Base-by-base conservation (phyloP, 2,329 filamentous ascomycete genomes). In the Colletotrichum plurivorum region DNA sequence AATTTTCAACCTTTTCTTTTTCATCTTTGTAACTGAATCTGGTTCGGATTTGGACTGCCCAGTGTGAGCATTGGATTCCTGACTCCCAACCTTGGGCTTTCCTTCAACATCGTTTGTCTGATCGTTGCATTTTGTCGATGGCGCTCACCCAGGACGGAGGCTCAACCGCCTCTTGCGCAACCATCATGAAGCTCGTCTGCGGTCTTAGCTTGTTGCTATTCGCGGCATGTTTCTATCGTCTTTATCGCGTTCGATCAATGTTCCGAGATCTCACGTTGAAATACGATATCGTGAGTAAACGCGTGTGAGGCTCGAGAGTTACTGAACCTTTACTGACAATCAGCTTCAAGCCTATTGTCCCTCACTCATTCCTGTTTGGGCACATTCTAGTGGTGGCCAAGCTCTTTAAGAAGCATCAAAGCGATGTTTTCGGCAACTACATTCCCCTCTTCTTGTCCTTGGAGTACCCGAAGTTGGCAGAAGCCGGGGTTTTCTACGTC, bases 381-480 rank as follows among this genome's bases (percentile, higher is more conserved):
- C 75, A 78, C 57, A 68, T 75, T 4, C 61, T 70, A 67, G 72
- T 72, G 2, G 73, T 73, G 18, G 69, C 71, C 10, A 69, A 73
- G 62, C 22, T 54, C 5, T 31, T 54, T 6, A 31, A 31, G 22
- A 54, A 54, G 12, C 31, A 78, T 77, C 68, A 76, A 76, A 8
- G 22, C 54, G 8, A 67, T n/a, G n/a, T 72, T 76, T n/a, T 64
- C 25, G 13, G 61, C 64, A 22, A 77, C 76, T 75, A 77, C 77
- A 41, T 67, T 57, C 4, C 75, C 73, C 31, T 76, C 71, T 64
- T 72, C 8, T 9, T 54, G 18, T n/a, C 31, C 8, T n/a, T 27
- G 31, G 51, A 54, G 31, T 54, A 54, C n/a, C 51, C 51, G 13
- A 39, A 54, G 51, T 63, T 39, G 71, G 77, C 54, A 71, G 75